A percentile compares a stretch with the other conserved stretches of the same genome.
phyloP scores from a whole-genome alignment of 805 yeast species.

The Myxozyma monticola region DNA sequence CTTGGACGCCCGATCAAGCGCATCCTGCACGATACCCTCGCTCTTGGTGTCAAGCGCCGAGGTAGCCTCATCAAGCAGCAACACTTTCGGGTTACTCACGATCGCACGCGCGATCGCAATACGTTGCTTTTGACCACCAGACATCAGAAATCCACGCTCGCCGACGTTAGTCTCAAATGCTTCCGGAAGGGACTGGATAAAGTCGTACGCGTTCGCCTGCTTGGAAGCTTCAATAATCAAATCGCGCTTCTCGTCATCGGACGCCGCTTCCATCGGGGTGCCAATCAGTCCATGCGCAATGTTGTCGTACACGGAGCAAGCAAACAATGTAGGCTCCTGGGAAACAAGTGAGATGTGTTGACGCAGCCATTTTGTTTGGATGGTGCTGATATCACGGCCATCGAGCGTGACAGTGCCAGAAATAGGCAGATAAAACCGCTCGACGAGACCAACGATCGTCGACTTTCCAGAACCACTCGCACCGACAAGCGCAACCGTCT shows the following conservation, averaged over 20 bases:
- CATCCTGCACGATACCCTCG: constrained; percentile 59
- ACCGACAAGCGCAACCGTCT: constrained; percentile 86
- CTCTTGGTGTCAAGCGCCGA: constrained; percentile 63
- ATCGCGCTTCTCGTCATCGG: constrained; percentile 42
- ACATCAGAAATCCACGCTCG: constrained; percentile 56
- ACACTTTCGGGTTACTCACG: constrained; percentile 53
- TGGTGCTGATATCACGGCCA: constrained; percentile 48
- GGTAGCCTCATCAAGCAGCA: constrained; percentile 66
- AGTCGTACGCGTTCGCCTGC: constrained; percentile 54
- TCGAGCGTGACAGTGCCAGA: constrained; percentile 51
- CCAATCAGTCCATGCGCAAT: constrained; percentile 67
- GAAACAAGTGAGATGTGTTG: constrained; percentile 59
- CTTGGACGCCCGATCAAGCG: constrained; percentile 41
- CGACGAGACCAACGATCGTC: constrained; percentile 52
- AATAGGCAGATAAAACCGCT: constrained; percentile 58
- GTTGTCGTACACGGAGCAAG: constrained; percentile 76
- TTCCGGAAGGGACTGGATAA: constrained; percentile 53
- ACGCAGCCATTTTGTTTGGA: constrained; percentile 54
- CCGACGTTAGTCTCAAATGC: constrained; percentile 53
- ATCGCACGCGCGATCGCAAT: constrained; percentile 65
- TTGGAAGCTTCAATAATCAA: constrained; percentile 46
- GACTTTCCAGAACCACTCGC: constrained; percentile 63
- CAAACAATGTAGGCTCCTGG: constrained; percentile 62
- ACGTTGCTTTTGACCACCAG: constrained; percentile 70
- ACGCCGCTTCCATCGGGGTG: constrained; percentile 35